Conservation (phyloP, 2,329 filamentous ascomycete genomes). For the Apiospora hydei region DNA sequence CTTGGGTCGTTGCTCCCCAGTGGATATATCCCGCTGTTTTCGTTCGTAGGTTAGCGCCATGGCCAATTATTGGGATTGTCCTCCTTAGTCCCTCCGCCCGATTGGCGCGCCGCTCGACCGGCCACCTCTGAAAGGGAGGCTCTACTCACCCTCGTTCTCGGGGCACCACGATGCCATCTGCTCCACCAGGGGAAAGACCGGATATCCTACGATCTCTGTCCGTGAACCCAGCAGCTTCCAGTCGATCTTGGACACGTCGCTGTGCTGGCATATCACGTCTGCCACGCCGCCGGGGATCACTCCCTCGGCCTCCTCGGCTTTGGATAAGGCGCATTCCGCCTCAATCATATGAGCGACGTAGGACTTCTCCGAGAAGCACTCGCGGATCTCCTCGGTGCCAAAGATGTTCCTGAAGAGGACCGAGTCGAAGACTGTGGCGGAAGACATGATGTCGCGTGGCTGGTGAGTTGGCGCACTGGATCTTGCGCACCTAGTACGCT, state of each 20-base stretch:
- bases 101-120: background rate
- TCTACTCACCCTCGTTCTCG: conserved; percentile 41
- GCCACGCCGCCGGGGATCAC: background rate
- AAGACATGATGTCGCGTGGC: background rate
- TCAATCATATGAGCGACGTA: conserved; percentile 1
- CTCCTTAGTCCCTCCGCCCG: background rate
- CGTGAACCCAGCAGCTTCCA: background rate
- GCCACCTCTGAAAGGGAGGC: conserved; percentile 27
- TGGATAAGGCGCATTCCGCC: conserved; percentile 1
- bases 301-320: conserved; percentile 12
- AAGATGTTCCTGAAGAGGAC: background rate
- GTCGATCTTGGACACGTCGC: background rate
- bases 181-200: conserved; percentile 57
- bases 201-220: conserved; percentile 63
- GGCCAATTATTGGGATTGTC: background rate
- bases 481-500: background rate
- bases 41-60: background rate
- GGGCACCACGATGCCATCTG: conserved; percentile 51
- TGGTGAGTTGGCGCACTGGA: background rate
- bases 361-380: background rate
- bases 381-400: conserved; percentile 1
- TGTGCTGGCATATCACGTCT: background rate
- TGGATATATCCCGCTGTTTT: conserved; percentile 53
- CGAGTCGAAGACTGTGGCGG: conserved; percentile 5
- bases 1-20: conserved; percentile 66